Evolutionary conservation across 768 basidiomycete genomes (phyloP), one percentile per base, ranked within the genome.

Genomic region (Trametes cinnabarina): DNA sequence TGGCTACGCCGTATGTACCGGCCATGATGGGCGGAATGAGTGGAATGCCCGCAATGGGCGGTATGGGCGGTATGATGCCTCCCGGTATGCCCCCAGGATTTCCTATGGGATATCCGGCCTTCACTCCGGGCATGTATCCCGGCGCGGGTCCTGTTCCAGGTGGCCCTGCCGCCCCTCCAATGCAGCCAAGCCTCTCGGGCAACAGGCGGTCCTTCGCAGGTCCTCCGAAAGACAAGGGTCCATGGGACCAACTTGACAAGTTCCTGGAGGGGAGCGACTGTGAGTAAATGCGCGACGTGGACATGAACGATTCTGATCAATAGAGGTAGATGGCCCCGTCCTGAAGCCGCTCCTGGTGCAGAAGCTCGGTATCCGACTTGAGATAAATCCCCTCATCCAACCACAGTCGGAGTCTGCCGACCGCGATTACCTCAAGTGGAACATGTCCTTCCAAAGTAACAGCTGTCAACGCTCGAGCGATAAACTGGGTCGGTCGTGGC

Each of bases 381-480:
- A 71, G 44, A 55, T 91, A 32, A 90, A 91, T 66, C 87, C 89
- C 0, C 76, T 90, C 23, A 73, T 90, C 15, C 65, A 71, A 0
- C 83, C 85, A 3, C 19, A 66, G 66, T 40, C 73, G 70, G 58
- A 74, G 22, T 75, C 76, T 9, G 68, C 69, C 4, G 63, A 72
- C 4, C 70, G 73, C 25, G 77, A 79, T 5, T 81, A 82, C 66
- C 73, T 91, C 42, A 82, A 79, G 46, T 90, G 88, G 87, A 87
- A 88, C 71, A 87, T 91, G 84, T 77, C 87, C 40, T 88, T 84
- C 68, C 73, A 76, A 6, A 79, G 86, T 6, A 80, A 77, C 39
- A 77, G 82, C 57, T 83, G 84, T 52, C 81, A 81, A 63, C 81
- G 84, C 55, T 87, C 85, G 4, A 77, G 74, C n/a, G 89, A 90